Evolutionary conservation across 306 rosid species (phyloP).

Genomic region (Sicyos edulis): DNA sequence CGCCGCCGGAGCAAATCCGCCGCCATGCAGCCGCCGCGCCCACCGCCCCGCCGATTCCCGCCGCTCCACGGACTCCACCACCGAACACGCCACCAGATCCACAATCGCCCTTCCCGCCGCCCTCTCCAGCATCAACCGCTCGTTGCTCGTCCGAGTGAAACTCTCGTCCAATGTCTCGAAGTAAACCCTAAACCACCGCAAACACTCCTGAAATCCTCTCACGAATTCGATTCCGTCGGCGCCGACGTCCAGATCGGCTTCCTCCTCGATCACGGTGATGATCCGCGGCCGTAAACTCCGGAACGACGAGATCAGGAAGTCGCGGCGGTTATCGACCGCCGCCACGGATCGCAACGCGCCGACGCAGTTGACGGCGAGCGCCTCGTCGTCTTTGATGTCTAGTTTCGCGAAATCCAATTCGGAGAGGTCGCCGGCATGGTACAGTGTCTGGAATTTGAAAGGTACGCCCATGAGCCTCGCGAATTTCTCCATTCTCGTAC

Average conservation of each 20-base stretch:
- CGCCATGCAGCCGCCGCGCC: constrained; percentile 65
- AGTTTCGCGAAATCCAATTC: constrained; percentile 44
- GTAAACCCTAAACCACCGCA: constrained; percentile 96
- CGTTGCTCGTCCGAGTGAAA: constrained; percentile 65
- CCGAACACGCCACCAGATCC: constrained; percentile 66
- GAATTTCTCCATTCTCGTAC: constrained; percentile 82
- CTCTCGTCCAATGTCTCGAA: constrained; percentile 88
- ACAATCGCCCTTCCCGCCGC: constrained; percentile 78
- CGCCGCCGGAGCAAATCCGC: constrained; percentile 46
- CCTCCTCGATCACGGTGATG: constrained; percentile 78
- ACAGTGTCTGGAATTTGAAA: constrained; percentile 63
- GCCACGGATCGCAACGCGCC: constrained; percentile 53
- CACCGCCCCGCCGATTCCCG: constrained; percentile 65
- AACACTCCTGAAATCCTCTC: constrained; percentile 67
- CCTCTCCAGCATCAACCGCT: constrained; percentile 73
- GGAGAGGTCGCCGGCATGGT: constrained; percentile 67
- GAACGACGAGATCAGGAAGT: constrained; percentile 40
- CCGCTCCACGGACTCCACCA: constrained; percentile 58
- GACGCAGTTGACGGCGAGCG: constrained; percentile 71
- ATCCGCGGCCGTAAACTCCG: constrained; percentile 62
- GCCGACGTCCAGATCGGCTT: constrained; percentile 83
- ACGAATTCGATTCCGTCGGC: constrained; percentile 68
- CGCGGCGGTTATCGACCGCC: constrained; percentile 45
- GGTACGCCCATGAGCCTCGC: constrained; percentile 96
- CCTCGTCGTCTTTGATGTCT: constrained; percentile 70